These are phyloP conservation scores for Hypoxylon intermedium DNA, from an alignment of 495 filamentous ascomycete species.

Conservation along the genomic window DNA sequence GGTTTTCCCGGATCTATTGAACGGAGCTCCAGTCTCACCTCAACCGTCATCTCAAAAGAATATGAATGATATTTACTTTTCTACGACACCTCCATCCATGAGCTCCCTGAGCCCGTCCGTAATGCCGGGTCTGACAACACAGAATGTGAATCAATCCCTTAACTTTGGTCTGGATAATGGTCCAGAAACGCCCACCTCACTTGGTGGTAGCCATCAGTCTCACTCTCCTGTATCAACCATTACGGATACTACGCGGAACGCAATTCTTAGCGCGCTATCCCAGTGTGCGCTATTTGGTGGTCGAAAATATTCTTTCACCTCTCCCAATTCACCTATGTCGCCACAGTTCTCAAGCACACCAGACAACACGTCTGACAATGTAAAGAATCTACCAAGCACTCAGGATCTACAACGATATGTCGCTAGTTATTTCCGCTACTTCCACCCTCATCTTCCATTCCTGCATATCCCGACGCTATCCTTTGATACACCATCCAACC, in stretches of 20 bases:
- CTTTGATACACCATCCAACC: conserved; percentile 79
- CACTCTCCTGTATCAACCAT: conserved; percentile 70
- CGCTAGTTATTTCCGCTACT: conserved; percentile 88
- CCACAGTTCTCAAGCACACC: conserved; percentile 57
- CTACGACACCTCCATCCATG: conserved; percentile 71
- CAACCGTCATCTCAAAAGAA: conserved; percentile 62
- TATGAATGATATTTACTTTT: conserved; percentile 63
- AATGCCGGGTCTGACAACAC: conserved; percentile 58
- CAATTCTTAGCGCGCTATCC: conserved; percentile 81
- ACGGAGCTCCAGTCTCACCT: conserved; percentile 67
- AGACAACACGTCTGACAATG: conserved; percentile 58
- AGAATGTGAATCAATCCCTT: conserved; percentile 65
- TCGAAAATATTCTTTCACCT: conserved; percentile 78
- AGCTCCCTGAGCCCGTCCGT: conserved; percentile 63
- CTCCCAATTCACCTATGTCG: conserved; percentile 69
- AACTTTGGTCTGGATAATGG: conserved; percentile 56
- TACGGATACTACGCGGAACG: conserved; percentile 90
- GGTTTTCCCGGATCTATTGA: conserved; percentile 66
- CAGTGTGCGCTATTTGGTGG: conserved; percentile 76
- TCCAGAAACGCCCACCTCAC: conserved; percentile 73
- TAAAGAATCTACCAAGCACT: conserved; percentile 76
- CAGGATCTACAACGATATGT: conserved; percentile 92
- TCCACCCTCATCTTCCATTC: conserved; percentile 94
- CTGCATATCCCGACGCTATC: conserved; percentile 90
- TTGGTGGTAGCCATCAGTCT: conserved; percentile 66